These are phyloP conservation scores for Hyaloperonospora brassicae DNA, from an alignment of 352 stramenopile species.

Conservation along the genomic window DNA sequence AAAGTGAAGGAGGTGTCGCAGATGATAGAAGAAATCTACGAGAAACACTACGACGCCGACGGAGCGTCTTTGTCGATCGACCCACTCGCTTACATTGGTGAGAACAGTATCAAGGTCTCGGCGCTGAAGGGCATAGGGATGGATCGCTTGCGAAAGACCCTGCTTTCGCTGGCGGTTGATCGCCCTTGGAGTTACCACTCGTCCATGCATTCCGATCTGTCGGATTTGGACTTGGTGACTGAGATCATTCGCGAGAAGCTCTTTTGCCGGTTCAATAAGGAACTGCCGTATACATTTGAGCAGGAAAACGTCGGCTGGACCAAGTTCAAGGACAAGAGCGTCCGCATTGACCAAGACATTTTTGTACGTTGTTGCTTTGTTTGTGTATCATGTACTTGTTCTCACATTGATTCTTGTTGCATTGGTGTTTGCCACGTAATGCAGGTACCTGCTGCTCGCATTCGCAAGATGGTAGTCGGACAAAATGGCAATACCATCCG, in stretches of 20 bases:
- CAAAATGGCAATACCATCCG: constrained; percentile 73
- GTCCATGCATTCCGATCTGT: constrained; percentile 77
- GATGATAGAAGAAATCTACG: constrained; percentile 78
- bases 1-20: constrained; percentile 72
- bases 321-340: constrained; percentile 76
- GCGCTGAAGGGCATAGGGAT: constrained; percentile 65
- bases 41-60: constrained; percentile 51
- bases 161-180: constrained; percentile 63
- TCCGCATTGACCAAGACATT: constrained; percentile 84
- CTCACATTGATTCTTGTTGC: constrained; percentile 5
- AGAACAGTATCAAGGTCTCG: constrained; percentile 75
- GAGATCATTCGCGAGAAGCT: constrained; percentile 87
- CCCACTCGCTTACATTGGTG: constrained; percentile 59
- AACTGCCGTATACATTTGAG: constrained; percentile 76
- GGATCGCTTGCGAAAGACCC: constrained; percentile 47
- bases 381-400: neutral
- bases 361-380: constrained; percentile 49
- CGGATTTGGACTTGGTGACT: constrained; percentile 72
- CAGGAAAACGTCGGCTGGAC: constrained; percentile 84
- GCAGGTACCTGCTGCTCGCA: constrained; percentile 59
- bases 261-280: constrained; percentile 82
- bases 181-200: constrained; percentile 80
- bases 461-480: constrained; percentile 76
- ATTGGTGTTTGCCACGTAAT: constrained; percentile 33
- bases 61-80: constrained; percentile 48